Conservation (phyloP, 2,329 filamentous ascomycete genomes). For the Tothia fuscella region DNA sequence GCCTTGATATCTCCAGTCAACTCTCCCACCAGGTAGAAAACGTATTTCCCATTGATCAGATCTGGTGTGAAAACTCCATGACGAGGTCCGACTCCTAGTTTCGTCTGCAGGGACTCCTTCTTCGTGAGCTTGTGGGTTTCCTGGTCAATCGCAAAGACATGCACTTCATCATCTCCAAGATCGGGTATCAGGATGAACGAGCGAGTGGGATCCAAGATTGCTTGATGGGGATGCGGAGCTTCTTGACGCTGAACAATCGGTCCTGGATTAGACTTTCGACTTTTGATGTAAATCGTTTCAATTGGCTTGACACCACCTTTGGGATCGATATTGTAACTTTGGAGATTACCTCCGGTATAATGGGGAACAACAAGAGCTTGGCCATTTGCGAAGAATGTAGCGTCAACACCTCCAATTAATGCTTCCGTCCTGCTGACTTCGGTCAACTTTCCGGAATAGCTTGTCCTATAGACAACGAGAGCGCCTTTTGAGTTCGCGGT, state of each 20-base stretch:
- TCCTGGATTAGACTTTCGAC: slow-evolving; percentile 21
- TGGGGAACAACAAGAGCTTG: slow-evolving; percentile 1
- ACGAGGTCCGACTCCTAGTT: slow-evolving; percentile 23
- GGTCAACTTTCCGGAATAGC: background rate
- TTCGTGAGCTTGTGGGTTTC: slow-evolving; percentile 20
- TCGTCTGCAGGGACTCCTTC: background rate
- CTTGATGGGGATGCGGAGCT: slow-evolving; percentile 24
- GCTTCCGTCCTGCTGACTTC: background rate
- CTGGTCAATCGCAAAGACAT: slow-evolving; percentile 38
- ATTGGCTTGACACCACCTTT: slow-evolving; percentile 13
- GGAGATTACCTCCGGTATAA: background rate
- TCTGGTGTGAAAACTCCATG: slow-evolving; percentile 21
- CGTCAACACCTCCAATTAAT: slow-evolving; percentile 1
- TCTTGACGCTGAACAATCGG: slow-evolving; percentile 23
- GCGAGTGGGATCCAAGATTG: slow-evolving; percentile 25
- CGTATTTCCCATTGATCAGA: slow-evolving; percentile 21
- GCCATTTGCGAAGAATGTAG: slow-evolving; percentile 1
- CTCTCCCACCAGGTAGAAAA: slow-evolving; percentile 8
- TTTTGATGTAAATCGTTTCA: slow-evolving; percentile 31
- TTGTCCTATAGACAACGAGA: slow-evolving; percentile 4
- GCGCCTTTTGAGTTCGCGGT: slow-evolving; percentile 1
- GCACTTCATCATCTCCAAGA: slow-evolving; percentile 26
- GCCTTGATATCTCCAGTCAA: background rate
- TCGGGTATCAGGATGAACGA: slow-evolving; percentile 27
- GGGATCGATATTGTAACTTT: background rate